Evolutionary conservation across 352 stramenopile species (phyloP), one percentile per base, ranked within the genome.

Genomic region (Globisporangium barbulae): DNA sequence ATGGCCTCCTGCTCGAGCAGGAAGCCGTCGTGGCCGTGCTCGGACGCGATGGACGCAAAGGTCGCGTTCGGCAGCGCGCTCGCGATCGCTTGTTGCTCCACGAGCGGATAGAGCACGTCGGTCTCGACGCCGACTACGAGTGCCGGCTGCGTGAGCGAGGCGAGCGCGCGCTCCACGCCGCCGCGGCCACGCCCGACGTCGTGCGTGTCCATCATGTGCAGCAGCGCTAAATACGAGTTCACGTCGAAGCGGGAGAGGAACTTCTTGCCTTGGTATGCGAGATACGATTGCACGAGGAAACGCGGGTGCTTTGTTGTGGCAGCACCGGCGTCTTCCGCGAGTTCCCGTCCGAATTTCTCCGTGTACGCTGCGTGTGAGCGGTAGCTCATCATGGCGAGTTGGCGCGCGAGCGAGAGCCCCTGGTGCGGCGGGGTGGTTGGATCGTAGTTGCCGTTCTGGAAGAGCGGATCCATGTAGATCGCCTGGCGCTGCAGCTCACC

Each of bases 311-410:
- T 72, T 52, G 3, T 53, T 28, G 25, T 76, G 50, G 59, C 71
- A 42, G 67, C 41, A 61, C 61, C 67, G 5, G 70, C 50, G 3
- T 63, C 31, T 17, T 69, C 42, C 13, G 81, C 66, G 31, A 73
- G 66, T 48, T 86, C 67, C 28, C 94, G 84, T 53, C 93, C 95
- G 74, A 98, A 99, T 70, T 98, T 98, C 10, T 90, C 79, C 12
- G 72, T 64, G 75, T 98, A 99, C 9, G 88, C 94, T 30, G 83
- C 69, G 41, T 96, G 78, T 42, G 97, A 97, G 52, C 96, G 92
- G 78, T 99, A 99, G 55, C 83, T 97, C 52, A 99, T 85, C 96
- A 99, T 99, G 12, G 91, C 97, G 65, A 99, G 97, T 75, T 98
- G 91, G 28, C 97, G 81, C 41, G 96, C 97, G 15, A 99, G 80